Evolutionary conservation across 768 basidiomycete genomes (phyloP).

Genomic region (Mycena kentingensis): DNA sequence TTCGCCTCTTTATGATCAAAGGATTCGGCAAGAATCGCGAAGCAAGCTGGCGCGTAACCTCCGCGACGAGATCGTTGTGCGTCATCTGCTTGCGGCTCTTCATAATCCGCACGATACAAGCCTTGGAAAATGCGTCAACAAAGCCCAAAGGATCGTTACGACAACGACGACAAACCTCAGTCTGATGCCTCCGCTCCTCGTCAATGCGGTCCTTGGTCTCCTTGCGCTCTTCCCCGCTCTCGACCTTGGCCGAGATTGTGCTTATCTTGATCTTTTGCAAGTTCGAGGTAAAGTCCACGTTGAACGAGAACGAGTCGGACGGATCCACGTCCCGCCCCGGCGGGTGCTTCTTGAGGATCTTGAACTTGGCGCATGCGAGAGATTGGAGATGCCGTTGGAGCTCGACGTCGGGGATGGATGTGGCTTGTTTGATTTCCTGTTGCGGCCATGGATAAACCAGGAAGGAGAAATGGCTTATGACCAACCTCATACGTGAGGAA

Average conservation of each 20-base stretch:
- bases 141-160: background rate
- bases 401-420: constrained; percentile 72
- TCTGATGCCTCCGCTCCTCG: constrained; percentile 87
- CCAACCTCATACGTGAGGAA: constrained; percentile 76
- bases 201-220: constrained; percentile 91
- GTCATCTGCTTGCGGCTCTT: constrained; percentile 89
- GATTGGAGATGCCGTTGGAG: constrained; percentile 94
- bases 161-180: constrained; percentile 61
- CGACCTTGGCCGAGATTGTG: constrained; percentile 85
- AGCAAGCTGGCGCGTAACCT: constrained; percentile 85
- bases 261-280: constrained; percentile 92
- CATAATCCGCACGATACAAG: constrained; percentile 97
- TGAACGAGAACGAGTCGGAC: constrained; percentile 88
- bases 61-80: constrained; percentile 87
- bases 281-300: constrained; percentile 73
- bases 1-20: constrained; percentile 85
- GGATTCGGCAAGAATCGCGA: constrained; percentile 87
- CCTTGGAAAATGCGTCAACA: constrained; percentile 48
- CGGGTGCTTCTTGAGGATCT: constrained; percentile 89
- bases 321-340: constrained; percentile 78
- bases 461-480: constrained; percentile 4
- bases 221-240: constrained; percentile 81
- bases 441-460: background rate
- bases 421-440: constrained; percentile 83
- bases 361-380: constrained; percentile 92